A percentile compares a stretch with the other conserved stretches of the same genome.
phyloP scores from a whole-genome alignment of 768 basidiomycete species.

The Terana coerulea region DNA sequence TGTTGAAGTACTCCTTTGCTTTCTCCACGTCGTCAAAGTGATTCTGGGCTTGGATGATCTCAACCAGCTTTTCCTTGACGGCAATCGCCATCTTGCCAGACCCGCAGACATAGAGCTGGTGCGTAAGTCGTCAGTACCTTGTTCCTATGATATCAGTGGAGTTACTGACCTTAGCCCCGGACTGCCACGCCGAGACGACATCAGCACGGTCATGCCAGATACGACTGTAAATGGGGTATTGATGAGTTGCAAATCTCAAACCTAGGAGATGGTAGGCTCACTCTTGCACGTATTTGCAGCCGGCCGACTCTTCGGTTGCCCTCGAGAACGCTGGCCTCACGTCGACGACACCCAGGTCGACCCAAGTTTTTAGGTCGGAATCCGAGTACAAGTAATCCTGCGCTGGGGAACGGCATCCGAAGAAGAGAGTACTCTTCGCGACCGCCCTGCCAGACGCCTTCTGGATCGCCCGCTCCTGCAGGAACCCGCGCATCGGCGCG shows the following conservation, averaged over 20 bases:
- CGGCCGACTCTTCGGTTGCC: constrained; percentile 6
- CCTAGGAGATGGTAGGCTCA: not conserved
- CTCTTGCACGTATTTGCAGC: constrained; percentile 15
- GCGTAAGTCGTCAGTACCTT: too few species aligned
- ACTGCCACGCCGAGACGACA: constrained; percentile 25
- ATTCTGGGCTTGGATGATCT: constrained; percentile 27
- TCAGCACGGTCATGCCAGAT: constrained; percentile 35
- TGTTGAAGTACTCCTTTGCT: constrained; percentile 22
- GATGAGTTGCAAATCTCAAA: not conserved
- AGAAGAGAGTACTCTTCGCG: constrained; percentile 40
- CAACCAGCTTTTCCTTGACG: constrained; percentile 25
- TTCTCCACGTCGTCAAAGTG: constrained; percentile 16
- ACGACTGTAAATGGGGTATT: constrained; percentile 32
- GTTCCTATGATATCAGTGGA: too few species aligned
- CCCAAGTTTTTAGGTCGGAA: constrained; percentile 40
- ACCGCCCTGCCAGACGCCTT: constrained; percentile 39
- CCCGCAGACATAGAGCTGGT: constrained; percentile 3
- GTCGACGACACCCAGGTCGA: constrained; percentile 36
- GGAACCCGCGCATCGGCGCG: constrained; percentile 48
- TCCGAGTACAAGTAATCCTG: constrained; percentile 41
- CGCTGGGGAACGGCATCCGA: constrained; percentile 41
- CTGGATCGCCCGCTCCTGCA: constrained; percentile 46
- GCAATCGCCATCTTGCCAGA: not conserved
- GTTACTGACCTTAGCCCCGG: constrained; percentile 31
- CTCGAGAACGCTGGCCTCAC: constrained; percentile 37